Base-by-base conservation (phyloP, 2,329 filamentous ascomycete genomes). In the Penicillium hordei region DNA sequence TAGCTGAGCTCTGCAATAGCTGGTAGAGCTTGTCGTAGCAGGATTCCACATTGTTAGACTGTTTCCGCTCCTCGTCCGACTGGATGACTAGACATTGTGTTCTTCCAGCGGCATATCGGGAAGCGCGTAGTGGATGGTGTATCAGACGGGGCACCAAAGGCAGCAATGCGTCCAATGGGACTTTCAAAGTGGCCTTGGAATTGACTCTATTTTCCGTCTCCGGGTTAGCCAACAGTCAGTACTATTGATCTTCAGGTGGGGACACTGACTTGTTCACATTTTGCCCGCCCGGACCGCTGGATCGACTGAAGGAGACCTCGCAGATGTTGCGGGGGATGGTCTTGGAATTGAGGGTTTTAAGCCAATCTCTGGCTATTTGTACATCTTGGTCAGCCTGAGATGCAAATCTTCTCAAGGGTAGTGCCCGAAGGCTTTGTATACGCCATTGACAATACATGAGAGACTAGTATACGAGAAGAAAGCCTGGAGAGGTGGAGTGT, bases 241-340 rank as follows among this genome's bases (percentile, higher is more conserved):
- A 46, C 31, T 48, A 55, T 58, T 52, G 52, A 48, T 27, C 19
- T 55, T 59, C 50, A 52, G 60, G 52, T 57, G 62, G 57, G 36
- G 50, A 29, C 46, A 68, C 78, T 63, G 73, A 88, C 86, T 88
- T 88, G 74, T 88, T 88, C 56, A 88, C 86, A 75, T 88, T 88
- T 71, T 88, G 86, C 12, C 86, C 86, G 50, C 86, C 86, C 19
- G 86, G 86, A 4, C 86, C 86, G 52, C 84, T 86, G 3, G 85
- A 86, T 57, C 85, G 79, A 68, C 83, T 86, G 70, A 86, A 88
- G 48, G 79, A 83, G 62, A 88, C 69, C 60, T 86, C 80, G 66
- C 83, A 81, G 57, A 87, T 78, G 61, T 76, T 76, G 55, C 78
- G 79, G 27, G 85, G 83, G 55, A 87, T 82, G 15, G 81, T 79